A percentile compares a stretch with the other conserved stretches of the same genome.
Conservation (phyloP, 495 filamentous ascomycete species). For the Friedmanniomyces simplex region DNA sequence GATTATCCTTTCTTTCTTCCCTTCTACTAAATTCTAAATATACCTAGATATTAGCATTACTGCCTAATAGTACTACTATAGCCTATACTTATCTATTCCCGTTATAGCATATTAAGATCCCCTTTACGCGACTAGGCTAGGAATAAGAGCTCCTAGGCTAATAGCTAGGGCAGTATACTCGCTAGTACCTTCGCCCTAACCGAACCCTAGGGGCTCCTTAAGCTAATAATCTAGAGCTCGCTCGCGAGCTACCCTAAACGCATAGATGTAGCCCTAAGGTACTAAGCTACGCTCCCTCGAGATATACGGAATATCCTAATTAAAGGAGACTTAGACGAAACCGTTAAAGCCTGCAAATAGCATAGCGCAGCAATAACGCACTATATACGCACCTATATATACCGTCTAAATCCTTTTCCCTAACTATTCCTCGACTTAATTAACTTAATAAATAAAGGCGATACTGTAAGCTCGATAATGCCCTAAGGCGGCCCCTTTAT, state of each 20-base stretch:
- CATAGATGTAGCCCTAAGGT: background rate
- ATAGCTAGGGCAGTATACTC: slow-evolving; percentile 42
- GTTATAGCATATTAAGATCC: no score
- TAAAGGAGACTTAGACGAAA: slow-evolving; percentile 22
- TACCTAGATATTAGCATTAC: no score
- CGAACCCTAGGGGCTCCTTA: slow-evolving; percentile 31
- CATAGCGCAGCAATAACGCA: slow-evolving; percentile 35
- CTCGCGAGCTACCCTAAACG: slow-evolving; percentile 22
- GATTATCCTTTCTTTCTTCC: no score
- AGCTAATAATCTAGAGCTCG: slow-evolving; percentile 32
- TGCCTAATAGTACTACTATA: no score
- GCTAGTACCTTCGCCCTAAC: slow-evolving; percentile 28
- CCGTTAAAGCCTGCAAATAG: slow-evolving; percentile 27
- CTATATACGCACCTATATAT: slow-evolving; percentile 34
- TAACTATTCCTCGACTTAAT: background rate
- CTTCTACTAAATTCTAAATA: no score
- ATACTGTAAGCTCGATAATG: background rate
- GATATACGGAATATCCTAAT: background rate
- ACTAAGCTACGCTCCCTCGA: background rate
- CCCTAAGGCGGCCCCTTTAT: background rate
- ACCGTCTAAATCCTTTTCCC: slow-evolving; percentile 31
- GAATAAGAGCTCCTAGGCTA: slow-evolving; percentile 36
- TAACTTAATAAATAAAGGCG: background rate
- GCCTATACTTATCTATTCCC: no score
- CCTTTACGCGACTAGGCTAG: no score